A percentile compares a stretch with the other conserved stretches of the same genome.
Evolutionary conservation across 176 grass and related monocot genomes (phyloP).

Genomic region (Melocanna baccifera): DNA sequence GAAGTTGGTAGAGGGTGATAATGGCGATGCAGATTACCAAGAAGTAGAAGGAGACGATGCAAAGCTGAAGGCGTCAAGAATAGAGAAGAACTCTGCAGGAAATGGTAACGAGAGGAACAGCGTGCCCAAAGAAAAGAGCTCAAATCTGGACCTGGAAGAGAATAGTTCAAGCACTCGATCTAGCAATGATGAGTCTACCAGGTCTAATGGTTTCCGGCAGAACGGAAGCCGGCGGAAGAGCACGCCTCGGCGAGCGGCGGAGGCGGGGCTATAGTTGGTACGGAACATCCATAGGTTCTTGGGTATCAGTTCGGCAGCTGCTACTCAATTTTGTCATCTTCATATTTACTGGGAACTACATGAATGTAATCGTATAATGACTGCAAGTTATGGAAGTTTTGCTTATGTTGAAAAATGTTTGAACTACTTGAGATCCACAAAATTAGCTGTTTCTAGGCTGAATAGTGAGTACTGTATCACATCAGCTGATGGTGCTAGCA

Average conservation of each 20-base stretch:
- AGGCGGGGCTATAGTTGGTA: conserved; percentile 55
- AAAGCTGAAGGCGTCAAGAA: conserved; percentile 25
- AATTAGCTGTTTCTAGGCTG: neutral
- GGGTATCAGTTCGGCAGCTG: conserved; percentile 26
- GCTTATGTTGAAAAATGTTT: conserved; percentile 12
- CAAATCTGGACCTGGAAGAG: conserved; percentile 42
- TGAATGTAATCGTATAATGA: conserved; percentile 38
- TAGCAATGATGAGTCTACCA: conserved; percentile 46
- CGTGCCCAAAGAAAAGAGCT: conserved; percentile 39
- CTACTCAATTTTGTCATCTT: conserved; percentile 50
- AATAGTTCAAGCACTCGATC: conserved; percentile 44
- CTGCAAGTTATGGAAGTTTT: conserved; percentile 29
- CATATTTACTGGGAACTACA: conserved; percentile 7
- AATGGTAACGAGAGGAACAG: conserved; percentile 63
- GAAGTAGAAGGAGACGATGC: conserved; percentile 25
- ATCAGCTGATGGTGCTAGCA: neutral
- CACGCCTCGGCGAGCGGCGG: conserved; percentile 57
- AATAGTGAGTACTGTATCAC: neutral
- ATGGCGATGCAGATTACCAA: conserved; percentile 36
- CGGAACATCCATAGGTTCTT: neutral
- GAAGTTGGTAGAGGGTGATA: conserved; percentile 27
- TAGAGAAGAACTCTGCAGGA: conserved; percentile 30
- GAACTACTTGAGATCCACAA: neutral
- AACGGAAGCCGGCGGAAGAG: conserved; percentile 63
- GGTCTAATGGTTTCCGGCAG: conserved; percentile 50